These are phyloP conservation scores for Neospermospora avenae DNA, from an alignment of 2,329 filamentous ascomycete species.

Conservation along the genomic window DNA sequence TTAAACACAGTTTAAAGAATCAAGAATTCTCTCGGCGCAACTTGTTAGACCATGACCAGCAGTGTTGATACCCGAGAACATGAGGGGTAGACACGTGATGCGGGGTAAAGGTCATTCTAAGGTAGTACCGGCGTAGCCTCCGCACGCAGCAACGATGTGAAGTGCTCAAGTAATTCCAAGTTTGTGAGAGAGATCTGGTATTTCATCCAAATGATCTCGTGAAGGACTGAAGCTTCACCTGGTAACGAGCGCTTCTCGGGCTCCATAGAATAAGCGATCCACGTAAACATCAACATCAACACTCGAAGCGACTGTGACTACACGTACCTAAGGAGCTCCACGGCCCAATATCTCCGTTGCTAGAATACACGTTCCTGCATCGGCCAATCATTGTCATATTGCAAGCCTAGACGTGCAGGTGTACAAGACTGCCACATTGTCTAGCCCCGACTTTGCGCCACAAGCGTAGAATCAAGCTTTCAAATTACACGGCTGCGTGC, in stretches of 20 bases:
- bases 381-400: too few relatives aligned
- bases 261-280: too few relatives aligned
- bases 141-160: background rate
- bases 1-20: too few relatives aligned
- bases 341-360: too few relatives aligned
- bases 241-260: too few relatives aligned
- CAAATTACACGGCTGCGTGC: background rate
- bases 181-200: too few relatives aligned
- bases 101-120: background rate
- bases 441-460: background rate
- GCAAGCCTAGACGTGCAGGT: background rate
- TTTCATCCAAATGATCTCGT: too few relatives aligned
- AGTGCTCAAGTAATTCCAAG: background rate
- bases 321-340: background rate
- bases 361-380: too few relatives aligned
- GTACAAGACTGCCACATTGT: background rate
- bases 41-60: background rate
- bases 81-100: slow-evolving; percentile 13
- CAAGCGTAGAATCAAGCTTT: slow-evolving; percentile 4
- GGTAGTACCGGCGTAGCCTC: background rate
- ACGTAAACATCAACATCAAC: background rate
- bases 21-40: background rate
- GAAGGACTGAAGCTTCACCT: too few relatives aligned
- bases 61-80: background rate
- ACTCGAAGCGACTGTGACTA: background rate